Evolutionary conservation across 176 grass and related monocot species (phyloP), one percentile per base, ranked within the genome.

Genomic region (Cymbopogon citratus): DNA sequence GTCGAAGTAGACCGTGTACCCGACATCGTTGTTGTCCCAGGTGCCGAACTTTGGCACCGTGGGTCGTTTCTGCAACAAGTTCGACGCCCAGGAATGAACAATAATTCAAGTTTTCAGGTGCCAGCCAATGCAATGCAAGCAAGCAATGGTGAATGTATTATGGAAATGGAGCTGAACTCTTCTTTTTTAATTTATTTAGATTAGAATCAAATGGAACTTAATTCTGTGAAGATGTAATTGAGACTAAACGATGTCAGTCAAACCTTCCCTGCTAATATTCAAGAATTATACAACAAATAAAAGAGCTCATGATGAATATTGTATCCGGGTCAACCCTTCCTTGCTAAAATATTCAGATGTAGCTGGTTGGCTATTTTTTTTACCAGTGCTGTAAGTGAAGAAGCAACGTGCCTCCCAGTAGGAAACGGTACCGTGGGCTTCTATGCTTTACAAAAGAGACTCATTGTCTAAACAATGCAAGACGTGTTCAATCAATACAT

Each of bases 31-130:
- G 71, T 36, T 79, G 41, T 91, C 92, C 92, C 92, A 94, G 64
- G 81, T 65, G 77, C 89, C 92, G 83, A 94, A 94, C 87, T 94
- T 85, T 23, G 92, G 92, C 75, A 94, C 86, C 75, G 80, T 79
- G 24, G 84, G 7, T 11, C 86, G 86, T 46, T 89, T 91, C 91
- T 94, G 89, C 78, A 26, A 12, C 2, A 69, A 2, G 21, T 7
- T n/a, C n/a, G n/a, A 7, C 5, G 71, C n/a, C 5, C 33, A 63
- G 7, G 27, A 48, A 49, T 28, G 28, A 74, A 34, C 16, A 7
- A 13, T 13, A 6, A 15, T n/a, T n/a, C n/a, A 64, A 4, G 59
- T 12, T 12, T 63, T 18, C 59, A 45, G 26, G 5, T 27, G 12
- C 31, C 11, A 41, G 12, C 31, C 19, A 41, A 12, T 46, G 36